Conservation (phyloP, 2,329 filamentous ascomycete species). For the Fusarium drepaniforme region DNA sequence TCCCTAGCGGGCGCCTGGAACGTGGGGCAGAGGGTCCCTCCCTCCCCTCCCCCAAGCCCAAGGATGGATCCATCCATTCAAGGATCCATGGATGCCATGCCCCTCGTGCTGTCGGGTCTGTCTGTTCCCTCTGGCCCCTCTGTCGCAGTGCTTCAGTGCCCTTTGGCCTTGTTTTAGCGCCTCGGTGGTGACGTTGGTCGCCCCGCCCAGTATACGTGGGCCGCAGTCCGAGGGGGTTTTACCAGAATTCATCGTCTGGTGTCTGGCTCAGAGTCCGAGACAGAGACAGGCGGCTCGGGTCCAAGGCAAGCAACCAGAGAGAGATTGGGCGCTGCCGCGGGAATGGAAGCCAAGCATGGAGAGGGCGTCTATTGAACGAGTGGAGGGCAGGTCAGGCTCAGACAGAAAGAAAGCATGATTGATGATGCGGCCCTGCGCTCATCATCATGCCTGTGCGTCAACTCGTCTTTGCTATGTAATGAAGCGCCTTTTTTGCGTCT, state of each 20-base stretch:
- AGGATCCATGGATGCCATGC: not conserved
- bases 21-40: conserved; percentile 34
- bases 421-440: conserved; percentile 1
- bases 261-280: not conserved
- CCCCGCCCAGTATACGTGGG: conserved; percentile 32
- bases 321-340: conserved; percentile 1
- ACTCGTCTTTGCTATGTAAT: not conserved
- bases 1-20: conserved; percentile 29
- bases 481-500: not conserved
- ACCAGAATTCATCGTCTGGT: not conserved
- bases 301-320: not conserved
- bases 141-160: not conserved
- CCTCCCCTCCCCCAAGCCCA: not conserved
- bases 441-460: not conserved
- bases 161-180: conserved; percentile 28
- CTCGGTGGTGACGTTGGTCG: conserved; percentile 32
- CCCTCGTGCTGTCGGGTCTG: conserved; percentile 1
- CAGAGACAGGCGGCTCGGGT: not conserved
- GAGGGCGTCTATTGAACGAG: conserved; percentile 3
- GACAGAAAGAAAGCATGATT: conserved; percentile 5
- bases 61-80: conserved; percentile 4
- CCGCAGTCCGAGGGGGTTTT: conserved; percentile 4
- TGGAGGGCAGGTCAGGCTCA: not conserved
- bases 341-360: not conserved
- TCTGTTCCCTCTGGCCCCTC: conserved; percentile 1